Percentiles rank a stretch among this genome's conserved stretches.
These are phyloP conservation scores for Plantago rigida DNA, from an alignment of 305 asterid species.

Conservation along the genomic window DNA sequence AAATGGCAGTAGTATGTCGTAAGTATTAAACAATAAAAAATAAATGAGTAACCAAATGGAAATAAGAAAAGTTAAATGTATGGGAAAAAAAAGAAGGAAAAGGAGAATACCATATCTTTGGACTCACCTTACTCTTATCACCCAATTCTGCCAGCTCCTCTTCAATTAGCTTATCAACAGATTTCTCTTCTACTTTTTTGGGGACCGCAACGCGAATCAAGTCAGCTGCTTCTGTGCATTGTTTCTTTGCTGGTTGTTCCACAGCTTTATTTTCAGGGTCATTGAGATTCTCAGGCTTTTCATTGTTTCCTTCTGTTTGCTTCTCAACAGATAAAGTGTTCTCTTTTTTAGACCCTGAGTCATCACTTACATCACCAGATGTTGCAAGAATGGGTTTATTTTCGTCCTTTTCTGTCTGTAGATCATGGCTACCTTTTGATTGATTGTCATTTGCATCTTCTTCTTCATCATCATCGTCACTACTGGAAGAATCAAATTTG, in stretches of 20 bases:
- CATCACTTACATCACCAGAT: slow-evolving; percentile 24
- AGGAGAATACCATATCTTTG: not conserved
- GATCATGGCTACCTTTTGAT: slow-evolving; percentile 20
- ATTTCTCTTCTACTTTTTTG: slow-evolving; percentile 41
- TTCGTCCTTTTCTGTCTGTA: slow-evolving; percentile 21
- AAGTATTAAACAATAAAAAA: not conserved
- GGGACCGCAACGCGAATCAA: slow-evolving; percentile 24
- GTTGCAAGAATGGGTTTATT: slow-evolving; percentile 27
- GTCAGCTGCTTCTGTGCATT: slow-evolving; percentile 34
- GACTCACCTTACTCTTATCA: slow-evolving; percentile 73
- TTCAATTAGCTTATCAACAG: slow-evolving; percentile 75
- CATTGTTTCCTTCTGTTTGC: slow-evolving; percentile 30
- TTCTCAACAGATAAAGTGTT: slow-evolving; percentile 28
- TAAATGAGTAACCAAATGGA: not conserved
- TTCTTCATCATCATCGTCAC: slow-evolving; percentile 36
- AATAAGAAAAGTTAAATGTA: not conserved
- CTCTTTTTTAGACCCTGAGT: slow-evolving; percentile 30
- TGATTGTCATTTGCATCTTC: slow-evolving; percentile 30
- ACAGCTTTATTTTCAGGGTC: slow-evolving; percentile 38
- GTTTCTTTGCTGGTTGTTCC: slow-evolving; percentile 65
- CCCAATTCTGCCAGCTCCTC: slow-evolving; percentile 83
- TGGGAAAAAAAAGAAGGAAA: no score
- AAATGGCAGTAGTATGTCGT: no score
- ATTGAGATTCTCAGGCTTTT: slow-evolving; percentile 32
- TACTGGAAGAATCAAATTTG: slow-evolving; percentile 61